phyloP scores from a whole-genome alignment of 768 basidiomycete species.

The Suillus discolor region DNA sequence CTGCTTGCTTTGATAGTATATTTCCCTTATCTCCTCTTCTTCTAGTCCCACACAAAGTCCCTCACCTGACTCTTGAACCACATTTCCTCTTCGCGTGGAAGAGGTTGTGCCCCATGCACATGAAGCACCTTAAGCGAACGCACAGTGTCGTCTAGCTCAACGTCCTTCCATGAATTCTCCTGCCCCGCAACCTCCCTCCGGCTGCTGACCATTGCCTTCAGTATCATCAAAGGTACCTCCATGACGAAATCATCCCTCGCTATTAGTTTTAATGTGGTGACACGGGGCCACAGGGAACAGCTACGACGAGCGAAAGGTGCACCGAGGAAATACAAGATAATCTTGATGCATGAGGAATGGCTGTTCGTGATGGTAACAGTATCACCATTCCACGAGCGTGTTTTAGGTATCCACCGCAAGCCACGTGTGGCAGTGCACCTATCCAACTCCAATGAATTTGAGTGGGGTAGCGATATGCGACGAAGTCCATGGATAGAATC shows the following conservation, averaged over 20 bases:
- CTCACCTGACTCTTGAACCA: neutral
- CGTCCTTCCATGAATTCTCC: neutral
- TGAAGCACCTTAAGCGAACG: neutral
- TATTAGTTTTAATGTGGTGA: neutral
- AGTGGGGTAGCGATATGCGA: neutral
- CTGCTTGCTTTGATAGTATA: neutral
- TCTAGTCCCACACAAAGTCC: neutral
- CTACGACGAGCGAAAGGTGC: neutral
- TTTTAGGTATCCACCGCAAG: neutral
- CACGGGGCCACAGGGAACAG: neutral
- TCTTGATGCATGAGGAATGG: neutral
- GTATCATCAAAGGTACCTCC: neutral
- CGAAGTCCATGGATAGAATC: neutral
- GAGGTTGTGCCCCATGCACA: neutral
- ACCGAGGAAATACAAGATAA: neutral
- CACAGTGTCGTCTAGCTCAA: neutral
- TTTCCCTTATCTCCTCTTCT: neutral
- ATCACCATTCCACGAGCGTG: neutral
- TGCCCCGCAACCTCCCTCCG: too few species aligned
- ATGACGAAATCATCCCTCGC: neutral
- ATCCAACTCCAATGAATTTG: neutral
- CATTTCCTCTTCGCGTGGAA: neutral
- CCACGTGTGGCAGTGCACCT: neutral
- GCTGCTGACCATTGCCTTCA: neutral
- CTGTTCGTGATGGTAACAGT: neutral